These are phyloP conservation scores for Aspergillus fructus DNA, from an alignment of 2,329 filamentous ascomycete genomes.

Conservation along the genomic window DNA sequence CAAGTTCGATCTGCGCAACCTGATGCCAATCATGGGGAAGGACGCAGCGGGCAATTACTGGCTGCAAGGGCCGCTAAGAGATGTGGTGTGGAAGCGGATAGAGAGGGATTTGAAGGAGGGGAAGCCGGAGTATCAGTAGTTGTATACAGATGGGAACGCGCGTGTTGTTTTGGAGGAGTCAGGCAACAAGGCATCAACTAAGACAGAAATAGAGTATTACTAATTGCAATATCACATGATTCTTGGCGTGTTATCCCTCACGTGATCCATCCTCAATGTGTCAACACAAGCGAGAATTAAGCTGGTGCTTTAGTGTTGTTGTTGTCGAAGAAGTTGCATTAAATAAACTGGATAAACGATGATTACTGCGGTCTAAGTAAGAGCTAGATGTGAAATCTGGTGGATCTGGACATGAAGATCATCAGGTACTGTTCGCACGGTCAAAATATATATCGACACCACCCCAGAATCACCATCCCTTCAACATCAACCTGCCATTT, in stretches of 20 bases:
- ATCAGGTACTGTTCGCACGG: too few relatives aligned
- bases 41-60: neutral
- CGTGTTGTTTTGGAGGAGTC: neutral
- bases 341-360: too few relatives aligned
- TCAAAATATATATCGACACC: too few relatives aligned
- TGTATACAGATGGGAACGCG: neutral
- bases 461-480: too few relatives aligned
- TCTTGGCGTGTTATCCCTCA: neutral
- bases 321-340: too few relatives aligned
- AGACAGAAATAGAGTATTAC: neutral
- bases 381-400: too few relatives aligned
- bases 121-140: neutral
- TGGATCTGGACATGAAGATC: too few relatives aligned
- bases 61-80: neutral
- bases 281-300: too few relatives aligned
- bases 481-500: too few relatives aligned
- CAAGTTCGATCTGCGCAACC: neutral
- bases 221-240: neutral
- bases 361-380: too few relatives aligned
- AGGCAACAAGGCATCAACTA: neutral
- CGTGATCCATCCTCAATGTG: too few relatives aligned
- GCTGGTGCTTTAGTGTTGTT: too few relatives aligned
- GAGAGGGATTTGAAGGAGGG: neutral
- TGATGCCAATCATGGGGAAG: neutral
- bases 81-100: neutral